Evolutionary conservation across 2,329 filamentous ascomycete species (phyloP), one percentile per base, ranked within the genome.

Genomic region (Plenodomus tracheiphilus): DNA sequence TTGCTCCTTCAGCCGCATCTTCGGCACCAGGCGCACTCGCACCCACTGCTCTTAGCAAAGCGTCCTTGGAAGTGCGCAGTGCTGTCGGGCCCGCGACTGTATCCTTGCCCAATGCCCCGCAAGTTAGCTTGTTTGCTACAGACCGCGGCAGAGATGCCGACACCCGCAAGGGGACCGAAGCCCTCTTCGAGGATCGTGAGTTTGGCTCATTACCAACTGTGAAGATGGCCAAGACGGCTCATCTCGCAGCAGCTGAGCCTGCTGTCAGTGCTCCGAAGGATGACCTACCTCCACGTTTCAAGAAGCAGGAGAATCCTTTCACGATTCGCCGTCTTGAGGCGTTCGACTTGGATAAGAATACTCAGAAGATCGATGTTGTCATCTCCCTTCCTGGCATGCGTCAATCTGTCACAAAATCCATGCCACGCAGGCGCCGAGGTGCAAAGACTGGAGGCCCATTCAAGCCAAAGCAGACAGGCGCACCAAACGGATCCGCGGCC

Each of bases 1-100:
- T 70, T 21, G 56, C 66, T 5, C 66, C 69, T 18, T 65, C 69
- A 28, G 76, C 72, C 22, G 56, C 66, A 6, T 67, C 69, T 18
- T 65, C 69, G 25, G 76, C 72, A 25, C 69, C 73, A 42, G 70
- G 71, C 16, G 74, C 77, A 46, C 66, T 87, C 47, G 81, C 83
- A 41, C 81, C 89, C 34, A 81, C 87, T 53, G 85, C 86, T 41
- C 82, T 85, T 18, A 89, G 85, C 59, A 87, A 86, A 68, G 68
- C 66, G 11, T 63, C 85, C 76, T 62, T 83, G 80, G 41, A 79
- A 86, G 56, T 78, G 54, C 74, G 71, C 36, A 71, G 71, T 47
- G 65, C 75, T 39, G 41, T 47, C 15, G 72, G 77, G 32, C 75
- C 80, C 22, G 86, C 88, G 4, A 89, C 88, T 0, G 88, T 94